Percentiles rank a stretch among this genome's conserved stretches.
Conservation (phyloP, 805 yeast species). For the Suhomyces prunicola region DNA sequence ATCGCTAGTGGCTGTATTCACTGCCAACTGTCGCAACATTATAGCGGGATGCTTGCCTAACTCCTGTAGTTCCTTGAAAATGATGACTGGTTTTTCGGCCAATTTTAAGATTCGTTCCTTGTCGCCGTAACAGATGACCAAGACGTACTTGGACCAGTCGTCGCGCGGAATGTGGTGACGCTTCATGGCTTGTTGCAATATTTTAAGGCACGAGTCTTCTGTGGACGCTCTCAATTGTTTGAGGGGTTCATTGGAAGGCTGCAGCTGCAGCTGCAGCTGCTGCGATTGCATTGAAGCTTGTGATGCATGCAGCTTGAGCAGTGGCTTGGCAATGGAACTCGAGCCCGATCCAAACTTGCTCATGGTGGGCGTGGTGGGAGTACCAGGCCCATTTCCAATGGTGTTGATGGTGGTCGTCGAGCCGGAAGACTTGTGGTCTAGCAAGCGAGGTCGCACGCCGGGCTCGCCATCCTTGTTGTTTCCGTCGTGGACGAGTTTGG, state of each 20-base stretch:
- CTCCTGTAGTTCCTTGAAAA: constrained; percentile 81
- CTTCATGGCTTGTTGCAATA: constrained; percentile 83
- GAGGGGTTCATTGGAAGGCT: constrained; percentile 56
- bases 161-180: constrained; percentile 73
- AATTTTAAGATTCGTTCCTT: constrained; percentile 78
- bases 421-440: constrained; percentile 19
- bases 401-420: constrained; percentile 7
- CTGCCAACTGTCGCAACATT: constrained; percentile 84
- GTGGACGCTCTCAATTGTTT: constrained; percentile 81
- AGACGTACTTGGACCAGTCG: constrained; percentile 85
- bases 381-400: background rate
- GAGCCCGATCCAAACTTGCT: background rate
- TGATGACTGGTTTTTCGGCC: constrained; percentile 84
- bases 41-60: constrained; percentile 86
- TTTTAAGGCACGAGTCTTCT: constrained; percentile 87
- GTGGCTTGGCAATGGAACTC: background rate
- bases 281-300: background rate
- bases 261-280: constrained; percentile 14
- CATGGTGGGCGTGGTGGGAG: constrained; percentile 6
- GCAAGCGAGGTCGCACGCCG: constrained; percentile 19
- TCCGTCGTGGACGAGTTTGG: constrained; percentile 7
- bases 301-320: constrained; percentile 7
- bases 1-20: constrained; percentile 2
- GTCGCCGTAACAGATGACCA: constrained; percentile 88
- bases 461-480: constrained; percentile 4